phyloP scores from a whole-genome alignment of 2,329 filamentous ascomycete genomes.

The Botrytis deweyae region DNA sequence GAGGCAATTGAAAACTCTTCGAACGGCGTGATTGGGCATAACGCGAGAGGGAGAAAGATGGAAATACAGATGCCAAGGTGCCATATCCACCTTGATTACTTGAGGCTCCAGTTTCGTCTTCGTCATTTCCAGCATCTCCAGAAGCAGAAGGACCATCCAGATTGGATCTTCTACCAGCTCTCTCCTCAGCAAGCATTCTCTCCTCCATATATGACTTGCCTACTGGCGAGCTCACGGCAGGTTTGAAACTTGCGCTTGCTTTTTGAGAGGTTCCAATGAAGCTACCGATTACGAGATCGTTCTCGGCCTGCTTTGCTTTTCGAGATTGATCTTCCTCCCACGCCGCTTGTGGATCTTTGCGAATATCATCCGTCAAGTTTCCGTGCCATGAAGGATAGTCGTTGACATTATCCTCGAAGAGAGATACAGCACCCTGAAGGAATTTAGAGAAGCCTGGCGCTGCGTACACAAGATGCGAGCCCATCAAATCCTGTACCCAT shows the following conservation, averaged over 20 bases:
- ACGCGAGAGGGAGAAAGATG: conserved; percentile 77
- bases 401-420: conserved; percentile 97
- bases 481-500: conserved; percentile 91
- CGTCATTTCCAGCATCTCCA: conserved; percentile 36
- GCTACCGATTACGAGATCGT: conserved; percentile 86
- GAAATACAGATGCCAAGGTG: conserved; percentile 70
- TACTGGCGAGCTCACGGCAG: conserved; percentile 63
- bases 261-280: conserved; percentile 58
- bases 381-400: conserved; percentile 94
- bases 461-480: conserved; percentile 86
- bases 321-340: conserved; percentile 90
- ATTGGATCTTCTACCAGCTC: conserved; percentile 32
- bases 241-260: conserved; percentile 52
- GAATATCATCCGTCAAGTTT: conserved; percentile 88
- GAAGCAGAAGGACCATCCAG: conserved; percentile 33
- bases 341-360: conserved; percentile 84
- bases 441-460: conserved; percentile 95
- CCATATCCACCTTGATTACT: conserved; percentile 47
- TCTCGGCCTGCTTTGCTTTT: conserved; percentile 76
- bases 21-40: conserved; percentile 61
- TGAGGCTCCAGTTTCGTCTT: conserved; percentile 41
- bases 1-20: conserved; percentile 62
- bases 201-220: conserved; percentile 64
- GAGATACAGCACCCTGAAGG: conserved; percentile 83
- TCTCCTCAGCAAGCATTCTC: conserved; percentile 50